Evolutionary conservation across 2,329 filamentous ascomycete genomes (phyloP), one percentile per base, ranked within the genome.

Genomic region (Fusarium ambrosium): DNA sequence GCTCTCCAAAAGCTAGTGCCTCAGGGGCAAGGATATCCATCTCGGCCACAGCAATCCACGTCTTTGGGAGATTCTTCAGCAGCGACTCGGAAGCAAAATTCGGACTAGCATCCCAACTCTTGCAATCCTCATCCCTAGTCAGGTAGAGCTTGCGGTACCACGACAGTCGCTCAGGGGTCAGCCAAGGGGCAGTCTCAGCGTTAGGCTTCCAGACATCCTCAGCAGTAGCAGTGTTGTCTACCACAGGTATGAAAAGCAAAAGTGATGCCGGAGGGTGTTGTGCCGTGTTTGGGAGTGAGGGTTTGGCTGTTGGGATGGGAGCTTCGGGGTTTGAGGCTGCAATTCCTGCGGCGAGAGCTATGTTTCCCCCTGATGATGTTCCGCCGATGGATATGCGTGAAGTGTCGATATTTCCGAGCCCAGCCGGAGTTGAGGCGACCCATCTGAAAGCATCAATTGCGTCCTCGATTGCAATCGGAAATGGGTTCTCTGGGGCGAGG

Each of bases 71-170:
- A 18, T 71, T 75, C 18, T 37, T 63, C 13, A 83, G 48, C 4
- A 82, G 36, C 4, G 61, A n/a, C 2, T 69, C 60, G 0, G 80
- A 73, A 4, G 80, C 78, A n/a, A 76, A 61, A 36, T 81, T 81
- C 6, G 82, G 82, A 18, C 80, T 82, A 4, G 81, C 80, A 18
- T 82, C 77, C 77, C 81, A 83, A 39, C 69, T 71, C 10, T 56
- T 62, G 36, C 73, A 77, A 16, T 81, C 70, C 2, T 71, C 70
- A 9, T 74, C 62, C n/a, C 71, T 70, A 1, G 79, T 58, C 22
- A 84, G 75, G 51, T 83, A 84, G 62, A 82, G 78, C 29, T 76
- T 68, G n/a, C 82, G 81, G 62, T 84, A 84, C 79, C 81, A 82
- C n/a, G 74, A 71, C 79, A 84, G 81, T 10, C 82, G 77, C 4